Percentiles rank a stretch among this genome's conserved stretches.
These are phyloP conservation scores for Petunia secreta DNA, from an alignment of 257 asterid genomes.

Conservation along the genomic window DNA sequence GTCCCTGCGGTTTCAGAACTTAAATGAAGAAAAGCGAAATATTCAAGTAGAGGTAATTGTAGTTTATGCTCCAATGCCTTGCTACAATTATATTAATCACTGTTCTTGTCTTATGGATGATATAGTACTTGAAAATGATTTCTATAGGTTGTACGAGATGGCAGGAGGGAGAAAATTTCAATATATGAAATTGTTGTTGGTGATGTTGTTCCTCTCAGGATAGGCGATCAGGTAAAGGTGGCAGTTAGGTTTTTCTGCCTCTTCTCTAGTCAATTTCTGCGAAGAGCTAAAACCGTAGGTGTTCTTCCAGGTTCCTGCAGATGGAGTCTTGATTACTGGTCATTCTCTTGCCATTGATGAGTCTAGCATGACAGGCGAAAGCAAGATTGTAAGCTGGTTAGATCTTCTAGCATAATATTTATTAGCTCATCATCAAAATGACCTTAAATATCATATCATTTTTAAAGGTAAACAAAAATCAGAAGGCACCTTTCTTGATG, in stretches of 20 bases:
- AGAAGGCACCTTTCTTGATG: conserved; percentile 81
- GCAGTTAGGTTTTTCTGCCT: conserved; percentile 23
- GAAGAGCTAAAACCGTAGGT: conserved; percentile 29
- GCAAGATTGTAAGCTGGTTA: conserved; percentile 89
- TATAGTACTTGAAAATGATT: conserved; percentile 17
- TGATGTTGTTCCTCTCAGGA: conserved; percentile 85
- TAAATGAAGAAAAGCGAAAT: conserved; percentile 91
- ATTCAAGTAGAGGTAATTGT: conserved; percentile 80
- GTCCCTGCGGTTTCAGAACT: conserved; percentile 89
- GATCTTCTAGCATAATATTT: conserved; percentile 35
- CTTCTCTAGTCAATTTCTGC: conserved; percentile 11
- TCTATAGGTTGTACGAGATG: conserved; percentile 79
- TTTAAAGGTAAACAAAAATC: conserved; percentile 74
- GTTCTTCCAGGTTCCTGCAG: conserved; percentile 79
- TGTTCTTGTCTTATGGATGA: background rate
- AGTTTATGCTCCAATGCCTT: conserved; percentile 2
- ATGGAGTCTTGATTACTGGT: conserved; percentile 75
- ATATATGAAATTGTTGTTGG: conserved; percentile 95
- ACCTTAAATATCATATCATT: conserved; percentile 32
- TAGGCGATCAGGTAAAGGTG: conserved; percentile 85
- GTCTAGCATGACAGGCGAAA: conserved; percentile 99
- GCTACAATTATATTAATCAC: background rate
- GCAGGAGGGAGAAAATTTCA: conserved; percentile 84
- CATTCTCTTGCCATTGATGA: conserved; percentile 96
- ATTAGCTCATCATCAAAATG: conserved; percentile 30